Base-by-base conservation (phyloP, 2,329 filamentous ascomycete genomes). In the Ophiocordyceps camponoti-saundersi region DNA sequence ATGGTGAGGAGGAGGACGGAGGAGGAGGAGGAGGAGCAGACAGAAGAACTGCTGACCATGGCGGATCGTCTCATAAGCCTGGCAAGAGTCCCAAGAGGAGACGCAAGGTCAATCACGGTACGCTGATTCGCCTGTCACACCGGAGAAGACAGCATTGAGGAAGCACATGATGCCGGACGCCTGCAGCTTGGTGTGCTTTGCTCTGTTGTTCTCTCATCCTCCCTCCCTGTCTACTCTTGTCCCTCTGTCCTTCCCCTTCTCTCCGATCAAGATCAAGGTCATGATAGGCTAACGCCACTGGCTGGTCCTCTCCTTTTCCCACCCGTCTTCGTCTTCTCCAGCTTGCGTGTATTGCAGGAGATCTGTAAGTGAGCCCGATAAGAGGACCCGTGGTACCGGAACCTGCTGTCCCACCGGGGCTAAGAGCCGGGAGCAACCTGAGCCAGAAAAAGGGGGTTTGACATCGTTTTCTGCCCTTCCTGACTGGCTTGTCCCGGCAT, bases 31-130 rank as follows among this genome's bases (percentile, higher is more conserved):
- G 26, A 11, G 26, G 2, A 29, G 26, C 26, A 29, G 26, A 29
- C 26, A 29, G 26, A 10, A 29, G 7, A 11, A 10, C 26, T 26
- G 22, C 8, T 26, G 36, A 43, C 15, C 26, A 34, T 36, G 47
- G 41, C 42, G 30, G 20, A 30, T 18, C 32, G 21, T 16, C 44
- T 30, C 30, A 45, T 6, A 42, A 44, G 43, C 26, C 47, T 20
- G 55, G 66, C 53, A 72, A 75, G 64, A 84, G 78, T 61, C 80
- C 82, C 44, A 89, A 86, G 70, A 89, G 88, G 73, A 76, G 85
- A 67, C 82, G 85, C 71, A 90, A 90, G 70, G 85, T 90, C 56
- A 89, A 88, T 70, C 85, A 90, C 68, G 85, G 85, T 89, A 77
- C 69, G 80, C 65, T 49, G 23, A 55, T 18, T 6, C 22, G 13